These are phyloP conservation scores for Diplodia seriata DNA, from an alignment of 2,329 filamentous ascomycete genomes.

Conservation along the genomic window DNA sequence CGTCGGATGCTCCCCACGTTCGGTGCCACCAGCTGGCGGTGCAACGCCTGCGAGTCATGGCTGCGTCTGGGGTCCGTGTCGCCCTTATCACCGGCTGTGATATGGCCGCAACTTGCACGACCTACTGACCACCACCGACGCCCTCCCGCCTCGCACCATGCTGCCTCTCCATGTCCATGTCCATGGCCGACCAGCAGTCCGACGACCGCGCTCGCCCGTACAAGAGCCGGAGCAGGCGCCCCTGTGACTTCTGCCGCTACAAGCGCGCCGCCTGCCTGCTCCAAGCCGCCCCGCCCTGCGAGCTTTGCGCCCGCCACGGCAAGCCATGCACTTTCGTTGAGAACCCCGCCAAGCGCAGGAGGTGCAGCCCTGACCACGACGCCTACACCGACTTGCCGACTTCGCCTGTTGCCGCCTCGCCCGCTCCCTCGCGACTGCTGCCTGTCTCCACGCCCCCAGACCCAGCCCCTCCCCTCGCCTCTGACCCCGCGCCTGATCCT, in stretches of 20 bases:
- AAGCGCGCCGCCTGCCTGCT: slow-evolving; percentile 56
- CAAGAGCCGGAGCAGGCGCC: slow-evolving; percentile 49
- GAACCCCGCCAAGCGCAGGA: slow-evolving; percentile 43
- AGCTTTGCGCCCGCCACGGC: slow-evolving; percentile 52
- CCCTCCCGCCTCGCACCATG: slow-evolving; percentile 5
- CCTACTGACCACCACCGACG: background rate
- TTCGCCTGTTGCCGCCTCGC: background rate
- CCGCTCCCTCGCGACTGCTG: background rate
- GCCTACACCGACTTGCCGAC: background rate
- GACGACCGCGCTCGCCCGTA: slow-evolving; percentile 36
- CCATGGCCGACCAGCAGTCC: slow-evolving; percentile 19
- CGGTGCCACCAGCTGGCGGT: slow-evolving; percentile 1
- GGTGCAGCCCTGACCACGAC: slow-evolving; percentile 35
- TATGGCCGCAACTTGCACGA: background rate
- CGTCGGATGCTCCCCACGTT: slow-evolving; percentile 14
- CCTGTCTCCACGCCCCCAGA: background rate
- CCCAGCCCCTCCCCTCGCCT: background rate
- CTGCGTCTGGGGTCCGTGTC: background rate
- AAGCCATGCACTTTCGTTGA: slow-evolving; percentile 57
- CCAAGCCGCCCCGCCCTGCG: slow-evolving; percentile 52
- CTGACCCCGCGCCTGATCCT: slow-evolving; percentile 21
- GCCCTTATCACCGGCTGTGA: background rate
- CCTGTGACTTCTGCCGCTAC: slow-evolving; percentile 56
- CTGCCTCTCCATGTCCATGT: background rate
- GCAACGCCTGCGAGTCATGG: slow-evolving; percentile 1